These are phyloP conservation scores for Xerocomus alliaceus DNA, from an alignment of 1,284 basidiomycete genomes.

Conservation along the genomic window DNA sequence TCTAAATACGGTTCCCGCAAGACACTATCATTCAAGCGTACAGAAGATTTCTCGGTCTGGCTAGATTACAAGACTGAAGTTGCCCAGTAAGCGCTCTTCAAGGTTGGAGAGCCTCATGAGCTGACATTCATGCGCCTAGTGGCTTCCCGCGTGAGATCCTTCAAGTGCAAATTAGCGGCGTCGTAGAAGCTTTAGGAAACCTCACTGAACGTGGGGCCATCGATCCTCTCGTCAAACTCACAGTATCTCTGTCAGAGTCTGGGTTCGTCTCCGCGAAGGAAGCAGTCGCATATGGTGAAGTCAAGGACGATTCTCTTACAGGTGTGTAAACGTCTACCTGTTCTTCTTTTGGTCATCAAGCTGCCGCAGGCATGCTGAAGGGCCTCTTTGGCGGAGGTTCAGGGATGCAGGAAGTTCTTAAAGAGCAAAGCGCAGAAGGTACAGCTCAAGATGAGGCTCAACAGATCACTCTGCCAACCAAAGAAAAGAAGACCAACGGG, in stretches of 20 bases:
- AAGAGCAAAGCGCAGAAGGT: constrained; percentile 26
- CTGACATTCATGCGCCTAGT: constrained; percentile 42
- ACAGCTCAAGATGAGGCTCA: constrained; percentile 27
- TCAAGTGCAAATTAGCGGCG: constrained; percentile 70
- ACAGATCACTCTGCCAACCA: constrained; percentile 31
- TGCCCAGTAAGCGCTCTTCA: constrained; percentile 55
- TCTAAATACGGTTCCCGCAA: constrained; percentile 82
- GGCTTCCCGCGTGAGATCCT: constrained; percentile 73
- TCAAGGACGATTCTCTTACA: constrained; percentile 78
- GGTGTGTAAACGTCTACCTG: constrained; percentile 51
- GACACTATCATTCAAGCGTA: constrained; percentile 79
- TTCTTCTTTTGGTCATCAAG: constrained; percentile 17
- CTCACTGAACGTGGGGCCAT: constrained; percentile 74
- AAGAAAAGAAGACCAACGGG: constrained; percentile 48
- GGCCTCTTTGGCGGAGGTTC: constrained; percentile 76
- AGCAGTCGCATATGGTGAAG: constrained; percentile 75
- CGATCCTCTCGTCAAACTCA: constrained; percentile 82
- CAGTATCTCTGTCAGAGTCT: constrained; percentile 80
- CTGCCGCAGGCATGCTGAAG: constrained; percentile 75
- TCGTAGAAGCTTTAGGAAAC: constrained; percentile 74
- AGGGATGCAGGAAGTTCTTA: constrained; percentile 35
- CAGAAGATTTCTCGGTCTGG: constrained; percentile 77
- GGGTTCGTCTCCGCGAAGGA: constrained; percentile 83
- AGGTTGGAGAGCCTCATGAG: neutral
- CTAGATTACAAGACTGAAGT: constrained; percentile 72